Conservation (phyloP, 1,284 basidiomycete genomes). For the Xerocomus alliaceus region DNA sequence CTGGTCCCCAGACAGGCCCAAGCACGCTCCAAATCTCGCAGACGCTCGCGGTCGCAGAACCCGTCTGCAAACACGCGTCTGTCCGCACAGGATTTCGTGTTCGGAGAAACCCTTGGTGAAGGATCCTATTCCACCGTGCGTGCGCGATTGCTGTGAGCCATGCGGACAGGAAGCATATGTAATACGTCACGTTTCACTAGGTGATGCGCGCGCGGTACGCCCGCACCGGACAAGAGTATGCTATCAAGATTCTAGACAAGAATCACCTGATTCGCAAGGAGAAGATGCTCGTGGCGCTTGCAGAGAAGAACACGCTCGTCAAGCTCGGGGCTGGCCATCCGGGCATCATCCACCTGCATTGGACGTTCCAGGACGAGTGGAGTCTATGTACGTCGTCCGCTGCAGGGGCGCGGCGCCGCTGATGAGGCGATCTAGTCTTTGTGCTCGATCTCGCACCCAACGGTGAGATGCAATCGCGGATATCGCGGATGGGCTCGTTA, state of each 20-base stretch:
- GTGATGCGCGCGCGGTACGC: slow-evolving; percentile 65
- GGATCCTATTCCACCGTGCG: slow-evolving; percentile 81
- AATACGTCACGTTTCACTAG: slow-evolving; percentile 44
- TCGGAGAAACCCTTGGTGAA: slow-evolving; percentile 75
- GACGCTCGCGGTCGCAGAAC: slow-evolving; percentile 51
- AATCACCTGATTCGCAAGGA: slow-evolving; percentile 71
- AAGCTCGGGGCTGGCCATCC: slow-evolving; percentile 75
- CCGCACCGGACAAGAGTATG: slow-evolving; percentile 68
- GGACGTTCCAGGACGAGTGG: slow-evolving; percentile 85
- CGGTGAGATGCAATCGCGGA: slow-evolving; percentile 85
- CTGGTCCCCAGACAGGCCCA: slow-evolving; percentile 11
- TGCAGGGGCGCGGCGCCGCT: slow-evolving; percentile 1
- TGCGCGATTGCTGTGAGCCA: slow-evolving; percentile 12
- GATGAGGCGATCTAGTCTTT: slow-evolving; percentile 66
- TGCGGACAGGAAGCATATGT: slow-evolving; percentile 21
- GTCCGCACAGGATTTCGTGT: slow-evolving; percentile 69
- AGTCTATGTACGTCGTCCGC: slow-evolving; percentile 66
- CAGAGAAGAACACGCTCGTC: slow-evolving; percentile 71
- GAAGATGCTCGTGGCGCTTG: slow-evolving; percentile 67
- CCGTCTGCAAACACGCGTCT: slow-evolving; percentile 56
- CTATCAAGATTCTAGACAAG: slow-evolving; percentile 82
- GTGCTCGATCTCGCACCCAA: slow-evolving; percentile 90
- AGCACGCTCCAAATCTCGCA: slow-evolving; percentile 43
- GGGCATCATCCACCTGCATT: slow-evolving; percentile 81
- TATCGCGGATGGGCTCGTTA: slow-evolving; percentile 83